phyloP scores from a whole-genome alignment of 257 asterid genomes.

The Lycium ferocissimum region DNA sequence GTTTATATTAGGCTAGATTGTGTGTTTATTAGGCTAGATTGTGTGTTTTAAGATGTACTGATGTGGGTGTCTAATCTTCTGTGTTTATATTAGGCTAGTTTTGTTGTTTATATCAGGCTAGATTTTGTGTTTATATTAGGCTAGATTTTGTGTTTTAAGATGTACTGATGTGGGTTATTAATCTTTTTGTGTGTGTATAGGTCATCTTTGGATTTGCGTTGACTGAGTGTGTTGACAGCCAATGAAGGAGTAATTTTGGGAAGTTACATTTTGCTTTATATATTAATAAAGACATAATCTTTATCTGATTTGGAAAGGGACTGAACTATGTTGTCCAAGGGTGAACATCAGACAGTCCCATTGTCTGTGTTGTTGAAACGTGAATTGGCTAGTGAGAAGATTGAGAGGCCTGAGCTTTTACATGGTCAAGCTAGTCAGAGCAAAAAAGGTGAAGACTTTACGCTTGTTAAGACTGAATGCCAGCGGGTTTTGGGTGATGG shows the following conservation, averaged over 20 bases:
- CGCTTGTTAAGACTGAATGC: constrained; percentile 84
- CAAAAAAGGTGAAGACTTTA: constrained; percentile 97
- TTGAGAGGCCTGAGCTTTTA: constrained; percentile 77
- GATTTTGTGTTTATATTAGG: neutral
- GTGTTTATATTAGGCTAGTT: constrained; percentile 11
- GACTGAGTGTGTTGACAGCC: constrained; percentile 46
- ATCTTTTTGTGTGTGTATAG: constrained; percentile 36
- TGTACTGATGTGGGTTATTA: constrained; percentile 29
- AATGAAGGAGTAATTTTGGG: constrained; percentile 44
- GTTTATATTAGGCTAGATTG: neutral
- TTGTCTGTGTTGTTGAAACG: constrained; percentile 91
- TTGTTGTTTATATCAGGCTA: neutral
- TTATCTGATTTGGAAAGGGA: constrained; percentile 37
- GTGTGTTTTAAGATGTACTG: neutral
- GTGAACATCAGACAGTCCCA: constrained; percentile 90
- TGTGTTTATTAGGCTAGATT: neutral
- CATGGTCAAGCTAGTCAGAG: constrained; percentile 92
- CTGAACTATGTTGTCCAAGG: constrained; percentile 76
- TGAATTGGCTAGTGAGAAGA: constrained; percentile 93
- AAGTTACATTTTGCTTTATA: neutral
- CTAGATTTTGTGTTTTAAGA: neutral
- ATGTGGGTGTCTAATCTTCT: constrained; percentile 28
- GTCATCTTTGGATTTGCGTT: constrained; percentile 56
- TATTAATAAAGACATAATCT: constrained; percentile 35
- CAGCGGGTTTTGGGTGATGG: constrained; percentile 89